Percentiles rank a stretch among this genome's conserved stretches.
Conservation (phyloP, 2,329 filamentous ascomycete species). For the Simplicillium aogashimaense region DNA sequence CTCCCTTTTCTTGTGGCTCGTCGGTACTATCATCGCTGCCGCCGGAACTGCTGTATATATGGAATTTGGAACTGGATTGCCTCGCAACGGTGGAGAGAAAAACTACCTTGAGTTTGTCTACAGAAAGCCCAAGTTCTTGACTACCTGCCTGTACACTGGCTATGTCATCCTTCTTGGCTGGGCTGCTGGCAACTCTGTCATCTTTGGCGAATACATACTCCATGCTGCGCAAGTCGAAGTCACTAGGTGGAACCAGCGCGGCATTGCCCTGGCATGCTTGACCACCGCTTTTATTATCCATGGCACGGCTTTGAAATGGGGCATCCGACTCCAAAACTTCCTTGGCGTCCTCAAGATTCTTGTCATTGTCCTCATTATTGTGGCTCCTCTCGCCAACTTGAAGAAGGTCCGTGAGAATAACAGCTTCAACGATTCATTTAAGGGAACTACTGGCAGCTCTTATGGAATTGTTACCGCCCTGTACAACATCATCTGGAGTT, state of each 20-base stretch:
- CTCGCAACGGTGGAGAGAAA: conserved; percentile 56
- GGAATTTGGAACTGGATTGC: conserved; percentile 56
- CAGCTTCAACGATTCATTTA: conserved; percentile 55
- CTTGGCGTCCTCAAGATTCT: conserved; percentile 57
- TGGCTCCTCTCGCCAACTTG: conserved; percentile 51
- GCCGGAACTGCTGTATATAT: conserved; percentile 56
- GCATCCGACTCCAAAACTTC: conserved; percentile 55
- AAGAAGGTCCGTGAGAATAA: conserved; percentile 46
- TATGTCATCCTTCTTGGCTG: conserved; percentile 56
- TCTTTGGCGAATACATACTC: conserved; percentile 63
- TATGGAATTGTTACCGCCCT: conserved; percentile 61
- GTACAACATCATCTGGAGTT: conserved; percentile 65
- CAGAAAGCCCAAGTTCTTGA: conserved; percentile 49
- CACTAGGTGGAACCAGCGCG: conserved; percentile 57
- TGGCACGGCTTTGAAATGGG: conserved; percentile 53
- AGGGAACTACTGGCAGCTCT: conserved; percentile 53
- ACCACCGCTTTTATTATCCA: conserved; percentile 57
- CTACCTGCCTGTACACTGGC: conserved; percentile 48
- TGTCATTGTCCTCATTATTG: conserved; percentile 55
- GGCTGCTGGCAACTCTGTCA: conserved; percentile 57
- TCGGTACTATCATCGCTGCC: conserved; percentile 49
- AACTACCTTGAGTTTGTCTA: conserved; percentile 59
- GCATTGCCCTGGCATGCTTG: conserved; percentile 56
- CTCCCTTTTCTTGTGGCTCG: conserved; percentile 53
- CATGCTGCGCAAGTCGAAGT: conserved; percentile 54